Evolutionary conservation across 257 asterid genomes (phyloP).

Genomic region (Solanum ahanhuiri): DNA sequence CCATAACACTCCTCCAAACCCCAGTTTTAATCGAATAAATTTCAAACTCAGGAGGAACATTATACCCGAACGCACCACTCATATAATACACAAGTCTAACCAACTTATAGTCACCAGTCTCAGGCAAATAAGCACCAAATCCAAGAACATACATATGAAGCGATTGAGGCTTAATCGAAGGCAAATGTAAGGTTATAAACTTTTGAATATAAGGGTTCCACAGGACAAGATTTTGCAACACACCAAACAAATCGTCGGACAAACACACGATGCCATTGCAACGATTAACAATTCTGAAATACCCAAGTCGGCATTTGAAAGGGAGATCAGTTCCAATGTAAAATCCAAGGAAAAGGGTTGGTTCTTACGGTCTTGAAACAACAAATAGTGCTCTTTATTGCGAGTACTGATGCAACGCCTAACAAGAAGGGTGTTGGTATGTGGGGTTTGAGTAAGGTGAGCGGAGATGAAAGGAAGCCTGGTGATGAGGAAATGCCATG

Average conservation of each 20-base stretch:
- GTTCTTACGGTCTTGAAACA: conserved; percentile 4
- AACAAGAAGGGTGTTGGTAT: conserved; percentile 15
- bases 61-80: background rate
- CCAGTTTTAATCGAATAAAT: conserved; percentile 23
- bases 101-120: conserved; percentile 27
- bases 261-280: conserved; percentile 19
- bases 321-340: conserved; percentile 21
- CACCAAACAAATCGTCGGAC: conserved; percentile 22
- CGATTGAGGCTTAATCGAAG: conserved; percentile 16
- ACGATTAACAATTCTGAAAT: conserved; percentile 36
- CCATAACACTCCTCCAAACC: conserved; percentile 27
- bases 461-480: conserved; percentile 20
- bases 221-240: conserved; percentile 4
- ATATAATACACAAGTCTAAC: conserved; percentile 37
- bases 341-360: conserved; percentile 6
- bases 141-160: conserved; percentile 24
- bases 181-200: conserved; percentile 14
- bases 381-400: conserved; percentile 19
- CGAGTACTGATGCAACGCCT: conserved; percentile 1
- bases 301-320: conserved; percentile 26
- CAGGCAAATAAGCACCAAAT: too few species aligned
- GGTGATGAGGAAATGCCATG: conserved; percentile 32
- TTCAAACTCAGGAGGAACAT: conserved; percentile 31
- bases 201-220: conserved; percentile 50
- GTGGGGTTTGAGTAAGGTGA: background rate